Evolutionary conservation across 2,329 filamentous ascomycete genomes (phyloP).

Genomic region (Didymella keratinophila): DNA sequence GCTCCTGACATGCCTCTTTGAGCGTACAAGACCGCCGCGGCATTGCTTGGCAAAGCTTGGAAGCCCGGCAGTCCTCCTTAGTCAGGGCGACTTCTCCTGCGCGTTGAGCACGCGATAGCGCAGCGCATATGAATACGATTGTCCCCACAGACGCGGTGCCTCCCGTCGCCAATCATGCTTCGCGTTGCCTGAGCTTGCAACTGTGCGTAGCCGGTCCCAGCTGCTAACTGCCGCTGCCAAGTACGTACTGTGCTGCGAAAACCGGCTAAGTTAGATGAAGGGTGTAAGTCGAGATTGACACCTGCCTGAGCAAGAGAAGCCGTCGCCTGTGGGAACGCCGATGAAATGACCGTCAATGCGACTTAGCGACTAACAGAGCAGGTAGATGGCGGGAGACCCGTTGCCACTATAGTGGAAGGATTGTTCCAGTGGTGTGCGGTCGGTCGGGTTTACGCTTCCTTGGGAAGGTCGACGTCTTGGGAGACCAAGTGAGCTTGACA

Average conservation of each 20-base stretch:
- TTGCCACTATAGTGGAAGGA: slow-evolving; percentile 4
- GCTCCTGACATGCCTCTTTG: slow-evolving; percentile 20
- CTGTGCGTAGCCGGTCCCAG: not conserved
- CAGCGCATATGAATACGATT: slow-evolving; percentile 8
- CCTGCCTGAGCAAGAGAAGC: slow-evolving; percentile 21
- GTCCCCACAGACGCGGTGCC: slow-evolving; percentile 7
- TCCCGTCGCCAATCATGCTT: slow-evolving; percentile 22
- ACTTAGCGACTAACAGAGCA: slow-evolving; percentile 14
- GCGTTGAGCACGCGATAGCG: slow-evolving; percentile 12
- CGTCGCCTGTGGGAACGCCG: slow-evolving; percentile 1
- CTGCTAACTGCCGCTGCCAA: slow-evolving; percentile 13
- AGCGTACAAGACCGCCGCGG: slow-evolving; percentile 17
- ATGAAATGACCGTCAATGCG: slow-evolving; percentile 4
- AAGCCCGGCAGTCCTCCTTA: slow-evolving; percentile 11
- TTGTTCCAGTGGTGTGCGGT: not conserved
- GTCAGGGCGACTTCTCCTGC: not conserved
- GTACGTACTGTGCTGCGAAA: not conserved
- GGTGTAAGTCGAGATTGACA: slow-evolving; percentile 8
- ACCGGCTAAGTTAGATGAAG: slow-evolving; percentile 10
- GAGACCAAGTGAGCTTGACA: not conserved
- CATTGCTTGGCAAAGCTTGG: slow-evolving; percentile 23
- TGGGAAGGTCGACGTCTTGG: slow-evolving; percentile 14
- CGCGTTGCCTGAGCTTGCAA: not conserved
- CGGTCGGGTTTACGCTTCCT: slow-evolving; percentile 15
- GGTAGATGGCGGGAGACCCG: slow-evolving; percentile 9